Conservation (phyloP, 164 flowering plant species). For the Hamamelis virginiana region DNA sequence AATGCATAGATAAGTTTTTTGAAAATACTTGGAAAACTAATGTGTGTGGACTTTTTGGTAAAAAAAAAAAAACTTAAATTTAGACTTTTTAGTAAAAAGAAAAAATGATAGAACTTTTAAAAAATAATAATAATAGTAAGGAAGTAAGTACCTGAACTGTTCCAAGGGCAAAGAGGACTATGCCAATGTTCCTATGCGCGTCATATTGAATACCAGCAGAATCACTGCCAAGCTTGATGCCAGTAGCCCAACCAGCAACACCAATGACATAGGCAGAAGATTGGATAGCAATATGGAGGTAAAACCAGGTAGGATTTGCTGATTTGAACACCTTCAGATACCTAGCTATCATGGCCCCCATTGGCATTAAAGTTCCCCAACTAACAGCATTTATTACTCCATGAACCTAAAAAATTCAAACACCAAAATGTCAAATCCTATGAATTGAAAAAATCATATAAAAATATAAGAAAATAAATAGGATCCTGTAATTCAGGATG, state of each 20-base stretch:
- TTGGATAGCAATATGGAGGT: conserved; percentile 33
- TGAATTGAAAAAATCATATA: too few relatives aligned
- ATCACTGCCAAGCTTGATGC: conserved; percentile 37
- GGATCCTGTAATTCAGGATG: too few relatives aligned
- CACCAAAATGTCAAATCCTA: too few relatives aligned
- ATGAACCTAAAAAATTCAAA: too few relatives aligned
- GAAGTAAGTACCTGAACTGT: conserved; percentile 42
- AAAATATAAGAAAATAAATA: too few relatives aligned
- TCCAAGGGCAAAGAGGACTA: conserved; percentile 30
- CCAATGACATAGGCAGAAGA: conserved; percentile 33
- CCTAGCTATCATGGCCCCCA: conserved; percentile 28
- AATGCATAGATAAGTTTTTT: too few relatives aligned
- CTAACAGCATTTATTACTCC: conserved; percentile 26
- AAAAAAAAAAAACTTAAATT: too few relatives aligned
- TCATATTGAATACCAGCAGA: conserved; percentile 9
- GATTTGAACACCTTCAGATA: conserved; percentile 25
- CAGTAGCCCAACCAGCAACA: conserved; percentile 42
- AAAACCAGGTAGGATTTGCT: conserved; percentile 39
- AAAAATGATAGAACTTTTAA: too few relatives aligned
- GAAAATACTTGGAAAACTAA: too few relatives aligned
- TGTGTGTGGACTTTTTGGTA: too few relatives aligned
- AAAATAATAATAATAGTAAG: too few relatives aligned
- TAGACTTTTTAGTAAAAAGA: too few relatives aligned
- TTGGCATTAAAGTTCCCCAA: conserved; percentile 28
- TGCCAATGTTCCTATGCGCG: conserved; percentile 34